Evolutionary conservation across 352 stramenopile genomes (phyloP).

Genomic region (Phytophthora cactorum): DNA sequence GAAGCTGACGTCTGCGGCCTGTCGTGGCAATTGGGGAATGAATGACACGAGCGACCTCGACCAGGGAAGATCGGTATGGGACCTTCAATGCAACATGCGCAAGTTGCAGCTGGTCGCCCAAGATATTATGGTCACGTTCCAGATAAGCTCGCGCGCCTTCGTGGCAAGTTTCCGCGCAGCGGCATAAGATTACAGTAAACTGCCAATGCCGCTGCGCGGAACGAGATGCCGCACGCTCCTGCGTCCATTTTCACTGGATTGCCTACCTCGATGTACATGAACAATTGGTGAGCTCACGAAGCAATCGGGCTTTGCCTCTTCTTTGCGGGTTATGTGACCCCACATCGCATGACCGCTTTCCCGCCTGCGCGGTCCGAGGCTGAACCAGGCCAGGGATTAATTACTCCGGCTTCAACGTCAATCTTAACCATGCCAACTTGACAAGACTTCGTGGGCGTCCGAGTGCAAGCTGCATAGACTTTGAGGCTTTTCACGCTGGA

Average conservation of each 20-base stretch:
- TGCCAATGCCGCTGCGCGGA: constrained; percentile 1
- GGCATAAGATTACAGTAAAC: background rate
- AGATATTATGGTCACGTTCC: constrained; percentile 1
- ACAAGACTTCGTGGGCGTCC: too few species aligned
- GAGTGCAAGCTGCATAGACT: too few species aligned
- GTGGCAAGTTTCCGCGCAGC: background rate
- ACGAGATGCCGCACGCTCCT: background rate
- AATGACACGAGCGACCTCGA: constrained; percentile 2
- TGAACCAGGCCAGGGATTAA: too few species aligned
- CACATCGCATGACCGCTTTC: too few species aligned
- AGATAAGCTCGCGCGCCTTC: constrained; percentile 4
- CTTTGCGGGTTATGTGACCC: too few species aligned
- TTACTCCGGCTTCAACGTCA: too few species aligned
- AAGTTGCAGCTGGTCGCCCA: constrained; percentile 7
- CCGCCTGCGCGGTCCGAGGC: too few species aligned
- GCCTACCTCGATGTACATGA: background rate
- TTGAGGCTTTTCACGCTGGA: too few species aligned
- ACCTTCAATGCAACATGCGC: constrained; percentile 12
- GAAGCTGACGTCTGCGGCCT: background rate
- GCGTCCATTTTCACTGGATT: background rate
- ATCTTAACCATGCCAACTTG: too few species aligned
- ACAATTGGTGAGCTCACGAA: too few species aligned
- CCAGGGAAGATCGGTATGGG: constrained; percentile 7
- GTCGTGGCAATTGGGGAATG: background rate
- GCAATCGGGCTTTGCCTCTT: too few species aligned